Percentiles rank a stretch among this genome's conserved stretches.
Conservation (phyloP, 2,329 filamentous ascomycete genomes). For the Pseudocercospora fijiensis region DNA sequence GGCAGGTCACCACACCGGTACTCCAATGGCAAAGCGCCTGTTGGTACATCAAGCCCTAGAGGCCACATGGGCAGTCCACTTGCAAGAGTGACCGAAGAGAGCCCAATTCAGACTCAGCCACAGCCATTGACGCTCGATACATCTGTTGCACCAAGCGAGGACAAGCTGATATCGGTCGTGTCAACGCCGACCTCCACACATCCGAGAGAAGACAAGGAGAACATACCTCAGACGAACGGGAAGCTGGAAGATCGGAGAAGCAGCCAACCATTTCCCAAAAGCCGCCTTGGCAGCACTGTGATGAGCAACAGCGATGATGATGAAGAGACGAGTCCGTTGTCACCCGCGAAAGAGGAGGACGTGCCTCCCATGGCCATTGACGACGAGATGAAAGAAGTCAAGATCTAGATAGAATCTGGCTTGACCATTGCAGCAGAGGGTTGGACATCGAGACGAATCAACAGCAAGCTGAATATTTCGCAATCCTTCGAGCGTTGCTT, state of each 20-base stretch:
- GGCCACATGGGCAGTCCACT: slow-evolving; percentile 70
- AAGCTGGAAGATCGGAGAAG: slow-evolving; percentile 23
- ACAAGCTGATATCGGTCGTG: slow-evolving; percentile 40
- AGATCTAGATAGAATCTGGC: slow-evolving; percentile 38
- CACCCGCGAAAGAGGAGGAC: slow-evolving; percentile 19
- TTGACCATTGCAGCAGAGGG: not conserved
- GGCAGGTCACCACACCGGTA: slow-evolving; percentile 72
- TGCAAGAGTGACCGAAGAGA: slow-evolving; percentile 72
- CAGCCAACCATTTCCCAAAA: slow-evolving; percentile 23
- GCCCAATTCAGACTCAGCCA: slow-evolving; percentile 32
- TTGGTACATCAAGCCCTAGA: slow-evolving; percentile 62
- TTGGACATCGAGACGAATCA: not conserved
- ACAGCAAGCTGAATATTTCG: slow-evolving; percentile 9
- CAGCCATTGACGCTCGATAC: slow-evolving; percentile 41
- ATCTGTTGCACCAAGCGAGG: slow-evolving; percentile 30
- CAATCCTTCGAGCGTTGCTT: slow-evolving; percentile 17
- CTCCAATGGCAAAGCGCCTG: slow-evolving; percentile 58
- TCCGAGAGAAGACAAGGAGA: slow-evolving; percentile 36
- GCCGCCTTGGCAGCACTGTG: slow-evolving; percentile 26
- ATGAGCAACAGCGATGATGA: slow-evolving; percentile 26
- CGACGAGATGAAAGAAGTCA: slow-evolving; percentile 51
- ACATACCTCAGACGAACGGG: slow-evolving; percentile 33
- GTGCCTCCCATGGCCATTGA: slow-evolving; percentile 26
- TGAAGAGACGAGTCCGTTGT: slow-evolving; percentile 23
- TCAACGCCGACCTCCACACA: slow-evolving; percentile 27